Base-by-base conservation (phyloP, 1,139 yeast species). In the Kodamaea alishanica region DNA sequence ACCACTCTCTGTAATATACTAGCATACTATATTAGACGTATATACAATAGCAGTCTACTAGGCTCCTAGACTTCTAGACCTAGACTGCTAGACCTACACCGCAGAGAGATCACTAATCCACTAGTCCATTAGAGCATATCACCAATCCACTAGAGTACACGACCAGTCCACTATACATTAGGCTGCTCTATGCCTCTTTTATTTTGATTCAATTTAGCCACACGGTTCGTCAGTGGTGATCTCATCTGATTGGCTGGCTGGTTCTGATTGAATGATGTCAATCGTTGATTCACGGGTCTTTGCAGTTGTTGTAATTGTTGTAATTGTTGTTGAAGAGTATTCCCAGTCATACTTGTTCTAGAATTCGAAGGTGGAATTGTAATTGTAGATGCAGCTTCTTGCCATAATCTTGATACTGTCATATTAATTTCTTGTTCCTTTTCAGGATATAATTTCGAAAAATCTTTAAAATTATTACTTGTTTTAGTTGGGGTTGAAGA, bases 321-420 rank as follows among this genome's bases (percentile, higher is more conserved):
- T 33, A 12, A 34, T 32, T 26, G 35, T 33, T 32, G 43, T 4
- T 25, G 37, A 12, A 12, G 40, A 15, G 3, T 15, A 15, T 15
- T 15, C 20, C 20, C 20, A 15, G 20, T 15, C 20, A 30, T n/a
- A 23, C 22, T 11, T n/a, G n/a, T n/a, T 9, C 20, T 29, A 9
- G 24, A 20, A 5, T 24, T 28, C 24, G 33, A 40, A 7, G 35
- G 8, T 4, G 41, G 39, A 2, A 35, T 27, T 5, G 44, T 42
- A 24, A 41, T 41, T n/a, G 44, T 25, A 2, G 40, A 28, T 10
- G 44, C 46, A 2, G 75, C 75, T 15, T 68, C 73, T 42, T 67
- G 75, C 77, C 77, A 71, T 22, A 70, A 46, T 39, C 56, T 55
- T 33, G 60, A 60, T 36, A 71, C 45, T 7, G 56, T 48, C 26